phyloP scores from a whole-genome alignment of 148 eudicot species.

The Salicornia ramosissima region DNA sequence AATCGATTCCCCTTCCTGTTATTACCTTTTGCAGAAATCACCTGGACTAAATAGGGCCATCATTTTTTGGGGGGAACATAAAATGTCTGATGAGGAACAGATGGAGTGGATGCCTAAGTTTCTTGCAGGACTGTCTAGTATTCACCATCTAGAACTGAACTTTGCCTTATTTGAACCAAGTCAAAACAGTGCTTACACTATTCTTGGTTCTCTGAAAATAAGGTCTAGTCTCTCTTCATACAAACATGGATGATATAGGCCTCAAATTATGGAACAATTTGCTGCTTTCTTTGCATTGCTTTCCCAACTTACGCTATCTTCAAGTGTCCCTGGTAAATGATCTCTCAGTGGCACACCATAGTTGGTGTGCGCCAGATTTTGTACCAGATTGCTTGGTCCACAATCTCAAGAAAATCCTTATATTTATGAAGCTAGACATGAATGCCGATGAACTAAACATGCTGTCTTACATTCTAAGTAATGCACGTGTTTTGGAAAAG shows the following conservation, averaged over 20 bases:
- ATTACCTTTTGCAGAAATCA: no score
- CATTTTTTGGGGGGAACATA: no score
- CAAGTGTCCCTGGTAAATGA: not conserved
- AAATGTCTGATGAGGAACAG: no score
- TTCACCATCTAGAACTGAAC: no score
- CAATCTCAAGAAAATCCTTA: not conserved
- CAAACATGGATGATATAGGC: not conserved
- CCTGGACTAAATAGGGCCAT: no score
- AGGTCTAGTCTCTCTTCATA: no score
- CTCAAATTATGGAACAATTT: not conserved
- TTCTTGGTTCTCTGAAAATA: no score
- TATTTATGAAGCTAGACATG: not conserved
- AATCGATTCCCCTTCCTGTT: no score
- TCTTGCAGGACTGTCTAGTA: no score
- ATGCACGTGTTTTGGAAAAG: not conserved
- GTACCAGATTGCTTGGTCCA: slow-evolving; percentile 5
- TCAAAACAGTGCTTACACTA: no score
- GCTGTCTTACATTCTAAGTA: not conserved
- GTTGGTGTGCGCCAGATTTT: not conserved
- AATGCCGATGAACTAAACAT: not conserved
- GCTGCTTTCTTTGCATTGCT: not conserved
- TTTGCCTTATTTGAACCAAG: no score
- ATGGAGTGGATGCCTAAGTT: no score
- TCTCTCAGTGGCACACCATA: not conserved
- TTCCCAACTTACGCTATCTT: slow-evolving; percentile 1